Conservation (phyloP, 345 rosid species). For the Arabis hirsuta region DNA sequence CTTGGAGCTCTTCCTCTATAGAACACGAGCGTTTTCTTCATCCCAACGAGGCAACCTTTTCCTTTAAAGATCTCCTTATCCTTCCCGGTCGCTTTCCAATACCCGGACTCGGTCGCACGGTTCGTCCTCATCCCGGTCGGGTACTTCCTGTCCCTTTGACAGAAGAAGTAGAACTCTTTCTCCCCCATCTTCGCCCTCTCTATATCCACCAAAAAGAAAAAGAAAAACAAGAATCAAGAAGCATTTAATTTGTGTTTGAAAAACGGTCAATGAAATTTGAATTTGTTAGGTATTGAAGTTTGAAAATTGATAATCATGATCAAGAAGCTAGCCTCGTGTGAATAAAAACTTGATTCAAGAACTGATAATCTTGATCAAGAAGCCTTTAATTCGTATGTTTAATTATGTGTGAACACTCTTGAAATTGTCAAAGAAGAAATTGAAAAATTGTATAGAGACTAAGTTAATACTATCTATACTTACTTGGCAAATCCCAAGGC, state of each 20-base stretch:
- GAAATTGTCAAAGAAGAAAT: slow-evolving; percentile 29
- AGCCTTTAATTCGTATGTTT: slow-evolving; percentile 7
- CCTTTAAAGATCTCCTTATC: slow-evolving; percentile 79
- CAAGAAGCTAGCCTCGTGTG: slow-evolving; percentile 13
- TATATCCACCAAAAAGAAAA: slow-evolving; percentile 32
- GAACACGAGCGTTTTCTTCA: slow-evolving; percentile 99
- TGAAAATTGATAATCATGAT: not conserved
- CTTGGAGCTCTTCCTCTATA: slow-evolving; percentile 93
- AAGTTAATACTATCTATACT: slow-evolving; percentile 12
- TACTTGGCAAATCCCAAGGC: slow-evolving; percentile 96
- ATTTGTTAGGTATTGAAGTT: slow-evolving; percentile 3
- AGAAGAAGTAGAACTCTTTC: slow-evolving; percentile 92
- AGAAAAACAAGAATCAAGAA: slow-evolving; percentile 11
- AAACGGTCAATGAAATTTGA: slow-evolving; percentile 19
- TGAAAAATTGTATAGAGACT: not conserved
- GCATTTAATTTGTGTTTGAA: slow-evolving; percentile 12
- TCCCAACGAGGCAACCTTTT: slow-evolving; percentile 73
- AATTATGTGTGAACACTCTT: slow-evolving; percentile 28
- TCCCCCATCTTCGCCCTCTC: slow-evolving; percentile 97
- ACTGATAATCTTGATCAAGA: slow-evolving; percentile 33
- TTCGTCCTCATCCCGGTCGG: slow-evolving; percentile 98
- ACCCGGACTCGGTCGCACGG: slow-evolving; percentile 90
- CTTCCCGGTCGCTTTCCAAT: slow-evolving; percentile 99
- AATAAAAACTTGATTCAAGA: slow-evolving; percentile 12
- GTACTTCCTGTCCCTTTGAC: slow-evolving; percentile 87